These are phyloP conservation scores for Plasmodium coatneyi DNA, from an alignment of 169 alveolate species.

Conservation along the genomic window DNA sequence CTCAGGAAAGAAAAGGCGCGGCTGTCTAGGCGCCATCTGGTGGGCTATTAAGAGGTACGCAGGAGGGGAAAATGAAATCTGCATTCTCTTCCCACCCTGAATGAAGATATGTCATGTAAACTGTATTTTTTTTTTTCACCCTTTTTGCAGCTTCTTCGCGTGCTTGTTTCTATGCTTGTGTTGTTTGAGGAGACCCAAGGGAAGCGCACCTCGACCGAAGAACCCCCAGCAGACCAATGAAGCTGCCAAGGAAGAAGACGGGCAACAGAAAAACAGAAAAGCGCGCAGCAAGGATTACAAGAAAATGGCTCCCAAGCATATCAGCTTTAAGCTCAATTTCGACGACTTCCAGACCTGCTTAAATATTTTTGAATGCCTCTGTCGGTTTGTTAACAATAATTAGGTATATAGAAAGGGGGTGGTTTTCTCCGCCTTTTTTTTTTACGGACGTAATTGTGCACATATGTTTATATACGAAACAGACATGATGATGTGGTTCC, in stretches of 20 bases:
- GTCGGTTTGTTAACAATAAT: constrained; percentile 39
- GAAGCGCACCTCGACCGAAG: not conserved
- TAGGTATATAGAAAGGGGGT: not conserved
- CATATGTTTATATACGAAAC: not conserved
- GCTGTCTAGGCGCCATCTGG: not conserved
- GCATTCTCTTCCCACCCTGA: not conserved
- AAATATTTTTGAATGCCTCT: constrained; percentile 51
- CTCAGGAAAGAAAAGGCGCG: not conserved
- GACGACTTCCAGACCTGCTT: constrained; percentile 60
- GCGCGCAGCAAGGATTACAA: constrained; percentile 14
- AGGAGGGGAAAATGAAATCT: not conserved
- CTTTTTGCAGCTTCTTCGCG: constrained; percentile 14
- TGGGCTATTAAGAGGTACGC: constrained; percentile 17
- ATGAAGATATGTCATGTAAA: not conserved
- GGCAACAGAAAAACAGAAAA: not conserved
- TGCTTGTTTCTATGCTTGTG: not conserved
- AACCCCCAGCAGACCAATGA: not conserved
- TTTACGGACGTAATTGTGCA: not conserved
- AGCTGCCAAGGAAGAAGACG: not conserved
- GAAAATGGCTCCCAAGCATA: constrained; percentile 18
- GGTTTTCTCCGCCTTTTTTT: not conserved
- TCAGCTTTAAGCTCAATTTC: constrained; percentile 47
- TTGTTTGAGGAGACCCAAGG: not conserved
- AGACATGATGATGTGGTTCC: not conserved
- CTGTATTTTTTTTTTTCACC: not conserved